A percentile compares a stretch with the other conserved stretches of the same genome.
These are phyloP conservation scores for Flaveria trinervia DNA, from an alignment of 129 eudicot genomes.

Conservation along the genomic window DNA sequence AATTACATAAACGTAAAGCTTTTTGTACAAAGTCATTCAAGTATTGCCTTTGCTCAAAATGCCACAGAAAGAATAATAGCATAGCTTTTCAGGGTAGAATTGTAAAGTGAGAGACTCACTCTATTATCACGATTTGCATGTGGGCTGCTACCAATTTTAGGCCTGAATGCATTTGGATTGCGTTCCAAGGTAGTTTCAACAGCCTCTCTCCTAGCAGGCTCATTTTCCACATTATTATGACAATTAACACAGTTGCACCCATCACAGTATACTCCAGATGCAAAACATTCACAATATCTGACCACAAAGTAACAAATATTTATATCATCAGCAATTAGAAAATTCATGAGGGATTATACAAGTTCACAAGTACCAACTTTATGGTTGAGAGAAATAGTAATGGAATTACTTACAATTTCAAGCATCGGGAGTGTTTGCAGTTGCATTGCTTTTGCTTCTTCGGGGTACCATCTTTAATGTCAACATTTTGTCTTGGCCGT, in stretches of 20 bases:
- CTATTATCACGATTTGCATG: conserved; percentile 66
- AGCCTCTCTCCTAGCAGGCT: conserved; percentile 86
- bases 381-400: conserved; percentile 7
- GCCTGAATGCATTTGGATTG: conserved; percentile 92
- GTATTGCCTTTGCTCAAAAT: conserved; percentile 10
- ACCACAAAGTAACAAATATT: conserved; percentile 7
- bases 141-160: conserved; percentile 91
- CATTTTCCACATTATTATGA: conserved; percentile 84
- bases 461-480: conserved; percentile 76
- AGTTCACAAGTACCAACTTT: background rate
- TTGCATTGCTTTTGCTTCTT: conserved; percentile 88
- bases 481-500: conserved; percentile 58
- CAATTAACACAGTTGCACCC: conserved; percentile 96
- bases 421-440: conserved; percentile 85
- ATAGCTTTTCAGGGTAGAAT: conserved; percentile 6
- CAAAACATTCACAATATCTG: conserved; percentile 98
- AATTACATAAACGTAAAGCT: conserved; percentile 13
- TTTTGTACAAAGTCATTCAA: background rate
- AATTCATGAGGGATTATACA: conserved; percentile 1
- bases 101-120: conserved; percentile 32
- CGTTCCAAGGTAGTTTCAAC: conserved; percentile 89
- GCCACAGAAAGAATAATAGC: conserved; percentile 4
- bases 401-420: conserved; percentile 64
- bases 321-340: background rate
- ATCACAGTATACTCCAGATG: conserved; percentile 91